Conservation (phyloP, 2,329 filamentous ascomycete species). For the Neonectria coccinea region DNA sequence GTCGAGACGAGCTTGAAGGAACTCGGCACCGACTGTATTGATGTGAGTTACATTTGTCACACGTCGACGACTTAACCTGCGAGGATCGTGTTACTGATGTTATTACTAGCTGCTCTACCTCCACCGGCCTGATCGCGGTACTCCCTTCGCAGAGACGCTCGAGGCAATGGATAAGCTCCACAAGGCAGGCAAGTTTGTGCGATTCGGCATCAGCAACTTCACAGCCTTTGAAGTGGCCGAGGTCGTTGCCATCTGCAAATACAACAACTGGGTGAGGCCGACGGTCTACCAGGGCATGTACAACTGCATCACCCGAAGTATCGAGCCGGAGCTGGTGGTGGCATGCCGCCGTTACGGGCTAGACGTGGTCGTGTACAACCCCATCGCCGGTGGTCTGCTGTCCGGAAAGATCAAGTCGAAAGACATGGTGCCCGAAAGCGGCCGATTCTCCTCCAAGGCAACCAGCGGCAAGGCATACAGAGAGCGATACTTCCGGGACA, state of each 20-base stretch:
- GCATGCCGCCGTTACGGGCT: conserved; percentile 81
- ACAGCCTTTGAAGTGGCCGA: conserved; percentile 91
- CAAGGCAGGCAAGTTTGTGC: conserved; percentile 86
- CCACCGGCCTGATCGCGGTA: conserved; percentile 64
- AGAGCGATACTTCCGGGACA: conserved; percentile 77
- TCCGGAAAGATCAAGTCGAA: conserved; percentile 80
- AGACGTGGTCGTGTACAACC: conserved; percentile 85
- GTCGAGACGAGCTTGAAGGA: conserved; percentile 78
- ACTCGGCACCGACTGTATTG: conserved; percentile 77
- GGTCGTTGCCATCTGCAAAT: conserved; percentile 81
- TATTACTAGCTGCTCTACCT: conserved; percentile 52
- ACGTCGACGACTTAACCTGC: no score
- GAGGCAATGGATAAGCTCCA: conserved; percentile 83
- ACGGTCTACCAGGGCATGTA: conserved; percentile 92
- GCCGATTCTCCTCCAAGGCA: conserved; percentile 75
- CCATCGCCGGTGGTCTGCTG: conserved; percentile 83
- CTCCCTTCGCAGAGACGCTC: conserved; percentile 84
- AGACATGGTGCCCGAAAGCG: conserved; percentile 71
- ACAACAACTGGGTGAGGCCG: conserved; percentile 84
- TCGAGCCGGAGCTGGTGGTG: conserved; percentile 80
- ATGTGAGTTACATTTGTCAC: conserved; percentile 59
- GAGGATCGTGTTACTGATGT: conserved; percentile 20
- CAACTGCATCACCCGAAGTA: conserved; percentile 80
- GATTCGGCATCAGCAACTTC: conserved; percentile 85
- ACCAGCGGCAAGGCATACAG: conserved; percentile 69